Conservation (phyloP, 1,284 basidiomycete genomes). For the Fistulinella cinereoalba region DNA sequence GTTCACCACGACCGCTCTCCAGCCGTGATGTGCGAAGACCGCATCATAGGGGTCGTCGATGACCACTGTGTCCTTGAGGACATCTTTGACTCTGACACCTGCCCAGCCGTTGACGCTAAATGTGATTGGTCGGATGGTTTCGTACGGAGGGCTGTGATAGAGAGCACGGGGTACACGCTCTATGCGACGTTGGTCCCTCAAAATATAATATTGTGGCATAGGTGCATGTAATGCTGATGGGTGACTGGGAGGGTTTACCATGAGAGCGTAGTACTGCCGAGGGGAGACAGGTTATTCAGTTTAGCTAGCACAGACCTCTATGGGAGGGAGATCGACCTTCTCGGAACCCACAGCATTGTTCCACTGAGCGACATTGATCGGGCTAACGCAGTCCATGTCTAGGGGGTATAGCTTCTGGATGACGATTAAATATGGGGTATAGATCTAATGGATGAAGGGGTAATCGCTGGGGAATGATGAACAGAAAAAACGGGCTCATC, state of each 20-base stretch:
- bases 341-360: slow-evolving; percentile 4
- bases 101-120: slow-evolving; percentile 21
- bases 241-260: slow-evolving; percentile 21
- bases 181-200: slow-evolving; percentile 19
- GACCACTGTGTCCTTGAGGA: slow-evolving; percentile 7
- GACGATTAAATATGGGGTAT: not conserved
- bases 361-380: not conserved
- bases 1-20: slow-evolving; percentile 20
- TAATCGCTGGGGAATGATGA: not conserved
- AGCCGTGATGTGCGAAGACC: slow-evolving; percentile 19
- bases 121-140: slow-evolving; percentile 19
- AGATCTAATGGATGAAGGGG: not conserved
- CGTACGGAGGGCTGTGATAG: slow-evolving; percentile 12
- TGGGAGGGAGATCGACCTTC: slow-evolving; percentile 5
- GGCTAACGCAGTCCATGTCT: slow-evolving; percentile 10
- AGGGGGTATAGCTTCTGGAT: not conserved
- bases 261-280: slow-evolving; percentile 18
- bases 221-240: slow-evolving; percentile 11
- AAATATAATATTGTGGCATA: slow-evolving; percentile 22
- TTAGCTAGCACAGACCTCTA: not conserved
- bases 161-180: slow-evolving; percentile 23
- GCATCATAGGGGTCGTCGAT: slow-evolving; percentile 22
- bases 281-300: slow-evolving; percentile 2
- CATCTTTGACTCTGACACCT: slow-evolving; percentile 21
- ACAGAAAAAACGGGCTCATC: not conserved